Evolutionary conservation across 352 stramenopile genomes (phyloP).

Genomic region (Globisporangium lucens): DNA sequence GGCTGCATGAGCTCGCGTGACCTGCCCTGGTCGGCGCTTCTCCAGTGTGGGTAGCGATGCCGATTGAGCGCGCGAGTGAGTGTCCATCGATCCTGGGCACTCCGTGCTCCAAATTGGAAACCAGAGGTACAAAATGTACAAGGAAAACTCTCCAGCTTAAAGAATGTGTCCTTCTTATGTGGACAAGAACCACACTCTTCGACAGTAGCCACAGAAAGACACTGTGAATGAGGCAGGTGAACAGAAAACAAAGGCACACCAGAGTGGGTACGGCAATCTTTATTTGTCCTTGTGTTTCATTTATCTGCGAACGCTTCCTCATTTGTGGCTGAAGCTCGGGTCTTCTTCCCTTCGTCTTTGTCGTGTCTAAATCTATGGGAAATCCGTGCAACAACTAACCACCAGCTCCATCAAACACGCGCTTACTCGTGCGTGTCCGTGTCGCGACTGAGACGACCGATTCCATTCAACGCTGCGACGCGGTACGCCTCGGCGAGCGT

Average conservation of each 20-base stretch:
- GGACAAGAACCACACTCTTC: not conserved
- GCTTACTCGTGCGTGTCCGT: slow-evolving; percentile 58
- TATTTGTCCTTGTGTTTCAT: not conserved
- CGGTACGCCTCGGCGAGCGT: slow-evolving; percentile 90
- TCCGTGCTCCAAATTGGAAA: not conserved
- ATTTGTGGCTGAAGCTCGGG: not conserved
- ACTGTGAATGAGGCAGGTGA: too few species aligned
- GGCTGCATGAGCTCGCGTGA: slow-evolving; percentile 20
- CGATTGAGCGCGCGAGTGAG: not conserved
- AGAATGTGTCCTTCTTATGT: not conserved
- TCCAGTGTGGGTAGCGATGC: slow-evolving; percentile 15
- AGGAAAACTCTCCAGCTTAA: not conserved
- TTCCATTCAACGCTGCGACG: slow-evolving; percentile 81
- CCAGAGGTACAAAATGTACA: not conserved
- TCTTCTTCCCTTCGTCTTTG: not conserved
- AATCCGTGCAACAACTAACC: not conserved
- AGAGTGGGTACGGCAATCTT: too few species aligned
- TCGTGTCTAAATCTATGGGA: slow-evolving; percentile 22
- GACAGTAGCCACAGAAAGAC: too few species aligned
- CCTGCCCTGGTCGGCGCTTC: slow-evolving; percentile 14
- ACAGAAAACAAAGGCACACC: too few species aligned
- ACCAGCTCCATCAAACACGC: not conserved
- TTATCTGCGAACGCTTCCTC: not conserved
- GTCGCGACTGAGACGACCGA: slow-evolving; percentile 81
- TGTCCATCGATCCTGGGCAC: not conserved